These are phyloP conservation scores for Phytophthora quininea DNA, from an alignment of 352 stramenopile genomes.

Conservation along the genomic window DNA sequence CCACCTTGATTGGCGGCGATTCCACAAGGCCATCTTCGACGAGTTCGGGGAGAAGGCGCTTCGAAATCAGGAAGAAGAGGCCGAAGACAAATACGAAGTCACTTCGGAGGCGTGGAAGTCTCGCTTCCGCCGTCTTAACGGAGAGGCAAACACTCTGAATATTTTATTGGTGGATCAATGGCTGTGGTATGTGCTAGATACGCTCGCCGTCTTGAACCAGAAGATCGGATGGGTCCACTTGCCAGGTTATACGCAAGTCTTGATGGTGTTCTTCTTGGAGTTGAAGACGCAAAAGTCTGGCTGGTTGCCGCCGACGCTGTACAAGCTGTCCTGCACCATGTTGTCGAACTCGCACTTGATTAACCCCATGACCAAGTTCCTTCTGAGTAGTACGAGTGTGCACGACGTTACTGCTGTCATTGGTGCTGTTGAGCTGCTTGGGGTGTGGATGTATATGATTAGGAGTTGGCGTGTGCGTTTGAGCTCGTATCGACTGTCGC, in stretches of 20 bases:
- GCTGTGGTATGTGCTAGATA: slow-evolving; percentile 91
- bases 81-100: slow-evolving; percentile 91
- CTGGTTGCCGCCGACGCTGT: slow-evolving; percentile 84
- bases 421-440: slow-evolving; percentile 83
- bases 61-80: slow-evolving; percentile 88
- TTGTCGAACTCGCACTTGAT: slow-evolving; percentile 87
- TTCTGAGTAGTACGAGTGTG: slow-evolving; percentile 86
- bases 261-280: slow-evolving; percentile 91
- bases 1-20: slow-evolving; percentile 88
- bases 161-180: slow-evolving; percentile 89
- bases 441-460: slow-evolving; percentile 93
- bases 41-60: slow-evolving; percentile 87
- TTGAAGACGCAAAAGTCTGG: slow-evolving; percentile 89
- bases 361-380: slow-evolving; percentile 91
- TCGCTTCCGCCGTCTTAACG: slow-evolving; percentile 78
- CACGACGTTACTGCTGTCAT: slow-evolving; percentile 90
- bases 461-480: slow-evolving; percentile 88
- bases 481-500: slow-evolving; percentile 85
- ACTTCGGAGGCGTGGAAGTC: slow-evolving; percentile 84
- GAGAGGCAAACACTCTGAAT: slow-evolving; percentile 88
- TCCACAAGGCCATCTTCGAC: slow-evolving; percentile 89
- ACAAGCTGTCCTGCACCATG: slow-evolving; percentile 91
- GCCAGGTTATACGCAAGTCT: slow-evolving; percentile 84
- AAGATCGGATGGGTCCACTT: slow-evolving; percentile 90
- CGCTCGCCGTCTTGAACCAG: slow-evolving; percentile 87